phyloP scores from a whole-genome alignment of 805 yeast genomes.

The Ogataea methylovora region DNA sequence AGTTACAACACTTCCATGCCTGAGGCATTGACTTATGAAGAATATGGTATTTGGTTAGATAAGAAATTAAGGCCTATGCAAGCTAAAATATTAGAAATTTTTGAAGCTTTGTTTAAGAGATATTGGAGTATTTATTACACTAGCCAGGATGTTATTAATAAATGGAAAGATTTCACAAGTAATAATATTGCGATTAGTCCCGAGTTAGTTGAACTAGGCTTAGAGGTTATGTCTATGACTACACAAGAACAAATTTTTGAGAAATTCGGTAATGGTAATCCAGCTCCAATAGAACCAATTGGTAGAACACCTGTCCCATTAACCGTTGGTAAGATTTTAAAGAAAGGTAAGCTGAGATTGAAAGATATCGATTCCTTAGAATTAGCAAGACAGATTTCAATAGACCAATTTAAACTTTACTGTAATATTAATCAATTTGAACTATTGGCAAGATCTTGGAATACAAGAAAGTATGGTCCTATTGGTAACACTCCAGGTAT shows the following conservation, averaged over 20 bases:
- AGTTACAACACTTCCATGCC: conserved; percentile 75
- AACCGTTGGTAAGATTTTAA: conserved; percentile 11
- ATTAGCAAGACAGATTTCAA: conserved; percentile 77
- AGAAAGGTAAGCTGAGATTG: conserved; percentile 35
- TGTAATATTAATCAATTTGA: conserved; percentile 63
- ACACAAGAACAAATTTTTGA: conserved; percentile 19
- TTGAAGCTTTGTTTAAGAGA: conserved; percentile 58
- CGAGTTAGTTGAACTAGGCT: conserved; percentile 13
- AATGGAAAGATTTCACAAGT: conserved; percentile 18
- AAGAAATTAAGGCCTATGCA: conserved; percentile 65
- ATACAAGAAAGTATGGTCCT: conserved; percentile 39
- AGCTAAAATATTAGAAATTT: conserved; percentile 53
- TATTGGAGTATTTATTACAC: conserved; percentile 64
- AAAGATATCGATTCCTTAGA: conserved; percentile 67
- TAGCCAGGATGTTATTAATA: conserved; percentile 31
- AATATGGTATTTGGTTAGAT: conserved; percentile 69
- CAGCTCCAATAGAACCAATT: conserved; percentile 4
- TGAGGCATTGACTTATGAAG: conserved; percentile 78
- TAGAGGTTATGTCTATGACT: conserved; percentile 11
- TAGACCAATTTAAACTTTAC: conserved; percentile 67
- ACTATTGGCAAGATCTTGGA: conserved; percentile 73
- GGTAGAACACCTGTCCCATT: conserved; percentile 15
- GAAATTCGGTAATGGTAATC: conserved; percentile 14
- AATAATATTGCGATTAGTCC: conserved; percentile 4
- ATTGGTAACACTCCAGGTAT: conserved; percentile 47